Evolutionary conservation across 1,139 yeast genomes (phyloP).

Genomic region (Saccharomyces hybrid): DNA sequence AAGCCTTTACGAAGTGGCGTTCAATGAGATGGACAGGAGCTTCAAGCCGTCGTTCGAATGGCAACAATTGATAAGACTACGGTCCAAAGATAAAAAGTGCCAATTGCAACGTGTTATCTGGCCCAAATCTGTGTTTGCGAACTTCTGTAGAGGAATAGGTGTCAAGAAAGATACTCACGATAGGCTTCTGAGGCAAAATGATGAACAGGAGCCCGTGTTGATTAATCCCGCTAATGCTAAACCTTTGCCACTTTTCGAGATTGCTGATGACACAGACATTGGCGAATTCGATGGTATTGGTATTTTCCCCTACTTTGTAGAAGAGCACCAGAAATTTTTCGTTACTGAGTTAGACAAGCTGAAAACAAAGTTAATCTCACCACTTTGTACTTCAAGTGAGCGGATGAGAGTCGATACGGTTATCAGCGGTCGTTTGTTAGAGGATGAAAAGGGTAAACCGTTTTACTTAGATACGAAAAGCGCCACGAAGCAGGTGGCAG

Average conservation of each 20-base stretch:
- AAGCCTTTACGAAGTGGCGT: background rate
- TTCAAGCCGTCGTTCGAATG: slow-evolving; percentile 4
- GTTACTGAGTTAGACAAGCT: slow-evolving; percentile 10
- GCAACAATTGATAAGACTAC: slow-evolving; percentile 7
- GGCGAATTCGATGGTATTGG: slow-evolving; percentile 17
- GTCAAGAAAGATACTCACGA: slow-evolving; percentile 5
- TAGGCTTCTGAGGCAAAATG: background rate
- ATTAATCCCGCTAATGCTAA: slow-evolving; percentile 11
- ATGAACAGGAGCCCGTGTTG: slow-evolving; percentile 2
- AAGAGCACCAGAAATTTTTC: slow-evolving; percentile 8
- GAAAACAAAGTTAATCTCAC: slow-evolving; percentile 11
- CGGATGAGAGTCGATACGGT: background rate
- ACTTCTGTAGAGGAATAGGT: slow-evolving; percentile 19
- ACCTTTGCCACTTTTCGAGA: slow-evolving; percentile 10
- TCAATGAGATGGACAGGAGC: background rate
- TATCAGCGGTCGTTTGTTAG: background rate
- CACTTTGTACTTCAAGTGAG: slow-evolving; percentile 4
- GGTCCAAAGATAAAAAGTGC: slow-evolving; percentile 2
- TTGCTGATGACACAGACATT: slow-evolving; percentile 9
- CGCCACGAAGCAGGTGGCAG: background rate
- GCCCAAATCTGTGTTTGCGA: slow-evolving; percentile 15
- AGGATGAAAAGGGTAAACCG: background rate
- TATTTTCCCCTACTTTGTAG: slow-evolving; percentile 16
- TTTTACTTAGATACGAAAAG: background rate
- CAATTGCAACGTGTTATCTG: slow-evolving; percentile 10